These are phyloP conservation scores for Hymenoscyphus linearis DNA, from an alignment of 2,329 filamentous ascomycete species.

Conservation along the genomic window DNA sequence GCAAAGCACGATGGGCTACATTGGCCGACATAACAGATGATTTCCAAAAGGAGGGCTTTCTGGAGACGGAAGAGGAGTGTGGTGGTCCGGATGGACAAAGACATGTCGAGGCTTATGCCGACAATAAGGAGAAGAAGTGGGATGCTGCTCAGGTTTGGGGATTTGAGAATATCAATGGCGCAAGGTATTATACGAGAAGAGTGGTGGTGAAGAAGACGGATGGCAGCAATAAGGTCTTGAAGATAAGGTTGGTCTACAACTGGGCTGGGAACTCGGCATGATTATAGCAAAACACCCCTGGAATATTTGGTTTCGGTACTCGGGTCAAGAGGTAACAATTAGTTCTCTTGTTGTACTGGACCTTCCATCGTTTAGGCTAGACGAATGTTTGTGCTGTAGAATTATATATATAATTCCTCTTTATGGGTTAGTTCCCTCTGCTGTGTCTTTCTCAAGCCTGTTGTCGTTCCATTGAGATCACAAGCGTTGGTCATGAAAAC, in stretches of 20 bases:
- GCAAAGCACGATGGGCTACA: constrained; percentile 39
- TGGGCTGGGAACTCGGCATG: constrained; percentile 25
- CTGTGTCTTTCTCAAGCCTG: background rate
- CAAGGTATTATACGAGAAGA: constrained; percentile 36
- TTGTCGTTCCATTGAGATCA: background rate
- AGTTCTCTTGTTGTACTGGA: background rate
- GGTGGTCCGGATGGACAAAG: constrained; percentile 38
- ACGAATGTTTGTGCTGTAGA: background rate
- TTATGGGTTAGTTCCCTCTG: background rate
- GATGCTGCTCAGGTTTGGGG: constrained; percentile 49
- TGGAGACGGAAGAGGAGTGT: constrained; percentile 39
- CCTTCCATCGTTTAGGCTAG: background rate
- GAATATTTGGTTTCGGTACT: background rate
- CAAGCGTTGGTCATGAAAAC: background rate
- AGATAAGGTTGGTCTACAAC: constrained; percentile 40
- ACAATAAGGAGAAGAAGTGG: constrained; percentile 46
- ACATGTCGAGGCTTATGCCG: constrained; percentile 45
- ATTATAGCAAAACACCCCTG: background rate
- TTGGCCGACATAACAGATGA: constrained; percentile 35
- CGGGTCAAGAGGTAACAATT: background rate
- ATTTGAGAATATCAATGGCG: constrained; percentile 38
- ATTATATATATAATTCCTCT: background rate
- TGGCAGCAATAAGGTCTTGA: constrained; percentile 28
- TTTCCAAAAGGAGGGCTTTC: constrained; percentile 44
- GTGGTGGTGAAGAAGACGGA: constrained; percentile 35